These are phyloP conservation scores for Hygrophila difformis DNA, from an alignment of 257 asterid species.

Conservation along the genomic window DNA sequence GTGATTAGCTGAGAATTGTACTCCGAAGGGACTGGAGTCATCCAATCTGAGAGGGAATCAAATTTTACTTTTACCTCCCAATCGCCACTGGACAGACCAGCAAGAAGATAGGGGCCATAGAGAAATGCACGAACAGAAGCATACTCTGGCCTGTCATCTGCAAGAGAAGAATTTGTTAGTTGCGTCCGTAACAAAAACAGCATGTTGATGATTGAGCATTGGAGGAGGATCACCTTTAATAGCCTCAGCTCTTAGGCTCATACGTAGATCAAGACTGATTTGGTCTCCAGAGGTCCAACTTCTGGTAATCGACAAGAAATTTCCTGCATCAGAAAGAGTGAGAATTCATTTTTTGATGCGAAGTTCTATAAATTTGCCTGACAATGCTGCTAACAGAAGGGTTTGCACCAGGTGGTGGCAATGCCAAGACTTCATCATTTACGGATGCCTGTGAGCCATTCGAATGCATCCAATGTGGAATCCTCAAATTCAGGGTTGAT, in stretches of 20 bases:
- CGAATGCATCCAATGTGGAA: slow-evolving; percentile 59
- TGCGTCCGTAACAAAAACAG: background rate
- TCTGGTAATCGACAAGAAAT: slow-evolving; percentile 42
- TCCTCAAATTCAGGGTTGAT: slow-evolving; percentile 55
- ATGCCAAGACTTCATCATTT: slow-evolving; percentile 38
- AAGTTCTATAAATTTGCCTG: background rate
- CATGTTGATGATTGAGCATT: background rate
- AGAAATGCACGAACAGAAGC: slow-evolving; percentile 65
- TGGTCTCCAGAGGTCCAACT: slow-evolving; percentile 52
- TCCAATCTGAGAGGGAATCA: slow-evolving; percentile 28
- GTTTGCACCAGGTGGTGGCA: slow-evolving; percentile 51
- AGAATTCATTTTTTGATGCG: too few species aligned
- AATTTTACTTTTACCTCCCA: slow-evolving; percentile 44
- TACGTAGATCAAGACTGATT: slow-evolving; percentile 51
- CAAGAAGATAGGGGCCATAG: slow-evolving; percentile 87
- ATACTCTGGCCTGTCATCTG: slow-evolving; percentile 75
- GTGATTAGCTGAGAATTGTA: slow-evolving; percentile 47
- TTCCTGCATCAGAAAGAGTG: slow-evolving; percentile 36
- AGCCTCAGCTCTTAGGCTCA: slow-evolving; percentile 50
- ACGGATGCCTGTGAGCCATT: slow-evolving; percentile 40
- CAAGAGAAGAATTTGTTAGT: slow-evolving; percentile 16
- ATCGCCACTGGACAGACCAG: slow-evolving; percentile 64
- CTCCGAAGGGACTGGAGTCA: slow-evolving; percentile 49
- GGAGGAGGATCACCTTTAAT: slow-evolving; percentile 48
- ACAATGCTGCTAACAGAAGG: slow-evolving; percentile 1